These are phyloP conservation scores for Sanghuangporus weigelae DNA, from an alignment of 1,284 basidiomycete genomes.

Conservation along the genomic window DNA sequence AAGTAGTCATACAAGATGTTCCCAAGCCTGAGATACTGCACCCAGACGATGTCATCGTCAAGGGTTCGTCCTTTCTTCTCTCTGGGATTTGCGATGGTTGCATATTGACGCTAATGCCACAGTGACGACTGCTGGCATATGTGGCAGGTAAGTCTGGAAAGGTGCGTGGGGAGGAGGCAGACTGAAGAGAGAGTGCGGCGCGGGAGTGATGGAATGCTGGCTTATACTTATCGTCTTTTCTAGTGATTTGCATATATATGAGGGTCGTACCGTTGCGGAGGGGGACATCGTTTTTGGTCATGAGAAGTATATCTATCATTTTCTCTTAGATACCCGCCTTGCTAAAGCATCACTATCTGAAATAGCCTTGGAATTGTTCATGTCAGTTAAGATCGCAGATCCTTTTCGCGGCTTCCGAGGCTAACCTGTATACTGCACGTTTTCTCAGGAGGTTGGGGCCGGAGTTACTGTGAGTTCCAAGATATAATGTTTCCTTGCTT, in stretches of 20 bases:
- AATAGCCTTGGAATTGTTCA: constrained; percentile 45
- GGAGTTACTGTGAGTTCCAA: constrained; percentile 34
- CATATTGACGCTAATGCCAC: not conserved
- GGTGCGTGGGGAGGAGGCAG: not conserved
- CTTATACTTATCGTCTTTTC: not conserved
- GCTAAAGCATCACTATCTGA: not conserved
- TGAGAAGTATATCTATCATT: constrained; percentile 36
- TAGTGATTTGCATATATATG: constrained; percentile 51
- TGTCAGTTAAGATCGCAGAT: constrained; percentile 23
- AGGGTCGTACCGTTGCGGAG: constrained; percentile 46
- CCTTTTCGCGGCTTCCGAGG: not conserved
- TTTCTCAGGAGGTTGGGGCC: constrained; percentile 34
- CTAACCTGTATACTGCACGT: not conserved
- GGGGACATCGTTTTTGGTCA: constrained; percentile 48
- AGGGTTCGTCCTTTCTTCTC: constrained; percentile 25
- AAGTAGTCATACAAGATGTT: constrained; percentile 39
- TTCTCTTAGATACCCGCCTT: not conserved
- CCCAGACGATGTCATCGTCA: constrained; percentile 47
- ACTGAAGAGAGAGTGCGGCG: not conserved
- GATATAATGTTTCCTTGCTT: not conserved
- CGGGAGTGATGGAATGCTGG: too few relatives aligned
- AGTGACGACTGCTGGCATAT: constrained; percentile 49
- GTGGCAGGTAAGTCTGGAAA: constrained; percentile 35
- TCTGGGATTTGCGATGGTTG: not conserved
- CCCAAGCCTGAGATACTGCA: constrained; percentile 41